These are phyloP conservation scores for Pythium insidiosum DNA, from an alignment of 352 stramenopile genomes.

Conservation along the genomic window DNA sequence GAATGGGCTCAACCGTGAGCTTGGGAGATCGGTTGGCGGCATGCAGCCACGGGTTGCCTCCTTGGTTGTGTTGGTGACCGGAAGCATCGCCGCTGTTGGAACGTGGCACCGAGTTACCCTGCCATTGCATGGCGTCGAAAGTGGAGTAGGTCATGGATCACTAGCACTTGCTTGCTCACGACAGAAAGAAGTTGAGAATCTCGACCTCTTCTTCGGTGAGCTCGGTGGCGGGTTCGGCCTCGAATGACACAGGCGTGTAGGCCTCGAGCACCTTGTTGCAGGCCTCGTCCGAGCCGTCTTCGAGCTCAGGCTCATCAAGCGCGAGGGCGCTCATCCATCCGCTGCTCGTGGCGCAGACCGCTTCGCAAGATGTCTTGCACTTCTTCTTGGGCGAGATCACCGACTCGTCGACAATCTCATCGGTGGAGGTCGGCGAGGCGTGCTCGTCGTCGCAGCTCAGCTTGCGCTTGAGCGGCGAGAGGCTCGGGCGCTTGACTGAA, in stretches of 20 bases:
- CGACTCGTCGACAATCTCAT: conserved; percentile 3
- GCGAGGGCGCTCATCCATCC: conserved; percentile 2
- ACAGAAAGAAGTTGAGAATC: conserved; percentile 14
- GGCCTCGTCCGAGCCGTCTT: conserved; percentile 9
- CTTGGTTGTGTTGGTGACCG: too few species aligned
- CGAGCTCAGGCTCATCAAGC: conserved; percentile 4
- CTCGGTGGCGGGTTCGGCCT: neutral
- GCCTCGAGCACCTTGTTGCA: conserved; percentile 12
- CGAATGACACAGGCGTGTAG: conserved; percentile 3
- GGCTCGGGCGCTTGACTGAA: conserved; percentile 27
- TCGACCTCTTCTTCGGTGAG: conserved; percentile 9
- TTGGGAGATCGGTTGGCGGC: too few species aligned
- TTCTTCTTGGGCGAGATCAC: conserved; percentile 12
- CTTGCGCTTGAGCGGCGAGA: conserved; percentile 45
- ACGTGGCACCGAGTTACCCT: neutral
- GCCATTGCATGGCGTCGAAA: neutral
- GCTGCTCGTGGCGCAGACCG: neutral
- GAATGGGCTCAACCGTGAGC: too few species aligned
- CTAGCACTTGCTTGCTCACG: too few species aligned
- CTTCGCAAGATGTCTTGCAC: conserved; percentile 1
- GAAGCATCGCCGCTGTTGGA: too few species aligned
- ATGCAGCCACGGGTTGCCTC: too few species aligned
- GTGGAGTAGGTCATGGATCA: too few species aligned
- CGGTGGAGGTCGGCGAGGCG: conserved; percentile 6
- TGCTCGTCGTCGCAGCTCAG: conserved; percentile 17